These are phyloP conservation scores for Amanita thiersii DNA, from an alignment of 768 basidiomycete genomes.

Conservation along the genomic window DNA sequence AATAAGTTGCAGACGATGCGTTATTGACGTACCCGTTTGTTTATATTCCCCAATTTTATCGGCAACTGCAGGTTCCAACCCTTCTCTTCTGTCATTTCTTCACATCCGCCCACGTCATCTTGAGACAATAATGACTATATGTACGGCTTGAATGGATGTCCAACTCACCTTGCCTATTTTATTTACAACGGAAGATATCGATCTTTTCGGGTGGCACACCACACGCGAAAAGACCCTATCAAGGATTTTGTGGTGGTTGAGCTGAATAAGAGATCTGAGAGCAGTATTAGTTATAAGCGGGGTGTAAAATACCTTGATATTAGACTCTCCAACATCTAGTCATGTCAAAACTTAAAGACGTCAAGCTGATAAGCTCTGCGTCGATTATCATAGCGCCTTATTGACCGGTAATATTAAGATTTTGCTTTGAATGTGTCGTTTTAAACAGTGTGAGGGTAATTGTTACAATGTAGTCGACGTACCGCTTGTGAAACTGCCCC, in stretches of 20 bases:
- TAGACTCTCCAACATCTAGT: conserved; percentile 91
- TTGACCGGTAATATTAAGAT: conserved; percentile 87
- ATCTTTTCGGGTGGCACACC: conserved; percentile 90
- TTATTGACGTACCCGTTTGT: conserved; percentile 72
- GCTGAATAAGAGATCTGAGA: too few relatives aligned
- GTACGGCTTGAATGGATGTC: too few relatives aligned
- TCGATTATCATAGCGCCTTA: conserved; percentile 99
- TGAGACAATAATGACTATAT: too few relatives aligned
- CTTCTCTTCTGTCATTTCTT: conserved; percentile 96
- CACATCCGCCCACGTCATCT: conserved; percentile 88
- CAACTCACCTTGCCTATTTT: conserved; percentile 89
- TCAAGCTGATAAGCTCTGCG: conserved; percentile 77
- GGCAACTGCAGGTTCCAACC: conserved; percentile 68
- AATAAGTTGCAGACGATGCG: too few relatives aligned
- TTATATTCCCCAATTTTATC: conserved; percentile 97
- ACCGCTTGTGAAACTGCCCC: conserved; percentile 98
- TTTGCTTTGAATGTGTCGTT: too few relatives aligned
- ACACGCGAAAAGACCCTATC: conserved; percentile 95
- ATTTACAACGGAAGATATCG: conserved; percentile 95
- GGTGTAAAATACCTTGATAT: conserved; percentile 94
- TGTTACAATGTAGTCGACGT: conserved; percentile 20
- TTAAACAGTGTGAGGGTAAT: too few relatives aligned
- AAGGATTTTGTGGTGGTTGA: conserved; percentile 93
- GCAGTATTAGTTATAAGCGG: too few relatives aligned
- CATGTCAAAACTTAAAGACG: conserved; percentile 74